Evolutionary conservation across 495 filamentous ascomycete species (phyloP).

Genomic region (Elasticomyces elasticus): DNA sequence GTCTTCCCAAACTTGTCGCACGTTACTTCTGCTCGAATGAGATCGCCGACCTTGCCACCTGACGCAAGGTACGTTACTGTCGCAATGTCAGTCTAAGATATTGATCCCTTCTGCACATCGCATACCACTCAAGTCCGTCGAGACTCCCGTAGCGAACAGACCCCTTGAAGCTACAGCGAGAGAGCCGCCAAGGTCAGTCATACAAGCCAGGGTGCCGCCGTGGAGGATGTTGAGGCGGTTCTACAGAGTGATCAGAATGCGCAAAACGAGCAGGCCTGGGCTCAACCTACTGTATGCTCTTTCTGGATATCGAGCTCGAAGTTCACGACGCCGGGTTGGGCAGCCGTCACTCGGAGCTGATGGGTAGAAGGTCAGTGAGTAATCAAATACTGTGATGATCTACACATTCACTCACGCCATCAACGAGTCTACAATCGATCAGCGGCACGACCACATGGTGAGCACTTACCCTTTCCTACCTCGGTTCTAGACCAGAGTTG

Average conservation of each 20-base stretch:
- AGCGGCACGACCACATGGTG: neutral
- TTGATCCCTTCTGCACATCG: no score
- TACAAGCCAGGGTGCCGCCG: constrained; percentile 88
- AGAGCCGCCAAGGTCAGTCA: constrained; percentile 90
- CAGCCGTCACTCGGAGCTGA: constrained; percentile 67
- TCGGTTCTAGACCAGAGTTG: constrained; percentile 77
- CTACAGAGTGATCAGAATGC: constrained; percentile 33
- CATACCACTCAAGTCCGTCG: constrained; percentile 80
- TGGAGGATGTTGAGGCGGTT: constrained; percentile 86
- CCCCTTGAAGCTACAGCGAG: constrained; percentile 87
- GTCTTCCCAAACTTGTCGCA: constrained; percentile 96
- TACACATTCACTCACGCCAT: constrained; percentile 27
- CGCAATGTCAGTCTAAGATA: neutral
- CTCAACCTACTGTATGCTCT: constrained; percentile 63
- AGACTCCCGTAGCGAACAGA: constrained; percentile 79
- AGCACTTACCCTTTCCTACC: constrained; percentile 43
- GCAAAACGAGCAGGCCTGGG: neutral
- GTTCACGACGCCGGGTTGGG: constrained; percentile 65
- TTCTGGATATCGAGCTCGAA: constrained; percentile 81
- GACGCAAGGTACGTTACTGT: constrained; percentile 82
- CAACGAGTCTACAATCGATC: constrained; percentile 23
- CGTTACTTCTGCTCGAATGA: constrained; percentile 57
- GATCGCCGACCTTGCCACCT: constrained; percentile 75
- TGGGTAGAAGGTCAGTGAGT: no score
- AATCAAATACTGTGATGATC: no score